These are phyloP conservation scores for Fragaria vesca DNA, from an alignment of 306 rosid species.

Conservation along the genomic window DNA sequence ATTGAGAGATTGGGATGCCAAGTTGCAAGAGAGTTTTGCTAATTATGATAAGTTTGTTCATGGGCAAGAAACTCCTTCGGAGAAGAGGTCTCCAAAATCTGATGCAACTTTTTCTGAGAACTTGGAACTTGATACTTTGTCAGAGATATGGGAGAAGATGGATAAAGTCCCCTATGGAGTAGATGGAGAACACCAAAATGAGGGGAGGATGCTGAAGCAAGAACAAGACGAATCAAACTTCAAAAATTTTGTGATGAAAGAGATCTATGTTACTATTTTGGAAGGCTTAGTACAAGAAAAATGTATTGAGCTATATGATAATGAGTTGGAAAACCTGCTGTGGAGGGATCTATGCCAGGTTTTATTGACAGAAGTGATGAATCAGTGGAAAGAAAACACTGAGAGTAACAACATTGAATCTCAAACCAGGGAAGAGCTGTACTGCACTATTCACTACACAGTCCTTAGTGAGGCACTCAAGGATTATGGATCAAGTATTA, in stretches of 20 bases:
- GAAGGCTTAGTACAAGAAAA: conserved; percentile 31
- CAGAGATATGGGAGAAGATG: conserved; percentile 39
- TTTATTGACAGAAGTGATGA: conserved; percentile 31
- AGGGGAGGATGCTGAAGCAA: conserved; percentile 23
- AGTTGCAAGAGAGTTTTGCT: conserved; percentile 19
- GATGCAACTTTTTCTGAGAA: conserved; percentile 15
- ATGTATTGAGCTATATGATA: conserved; percentile 5
- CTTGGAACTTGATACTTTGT: conserved; percentile 24
- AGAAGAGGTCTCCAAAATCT: conserved; percentile 15
- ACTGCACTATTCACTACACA: conserved; percentile 27
- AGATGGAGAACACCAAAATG: conserved; percentile 24
- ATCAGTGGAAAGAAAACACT: conserved; percentile 42
- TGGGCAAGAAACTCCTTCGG: conserved; percentile 18
- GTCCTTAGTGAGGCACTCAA: conserved; percentile 35
- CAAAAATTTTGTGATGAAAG: conserved; percentile 27
- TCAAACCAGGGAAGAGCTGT: conserved; percentile 43
- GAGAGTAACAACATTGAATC: conserved; percentile 39
- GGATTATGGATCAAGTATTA: conserved; percentile 23
- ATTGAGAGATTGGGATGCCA: conserved; percentile 39
- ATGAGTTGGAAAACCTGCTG: conserved; percentile 41
- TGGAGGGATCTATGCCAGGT: conserved; percentile 32
- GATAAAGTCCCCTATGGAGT: conserved; percentile 23
- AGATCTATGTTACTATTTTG: conserved; percentile 24
- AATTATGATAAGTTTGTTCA: background rate
- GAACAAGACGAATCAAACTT: conserved; percentile 34